Evolutionary conservation across 1,139 yeast species (phyloP), one percentile per base, ranked within the genome.

Genomic region (Scheffersomyces parashehatae): DNA sequence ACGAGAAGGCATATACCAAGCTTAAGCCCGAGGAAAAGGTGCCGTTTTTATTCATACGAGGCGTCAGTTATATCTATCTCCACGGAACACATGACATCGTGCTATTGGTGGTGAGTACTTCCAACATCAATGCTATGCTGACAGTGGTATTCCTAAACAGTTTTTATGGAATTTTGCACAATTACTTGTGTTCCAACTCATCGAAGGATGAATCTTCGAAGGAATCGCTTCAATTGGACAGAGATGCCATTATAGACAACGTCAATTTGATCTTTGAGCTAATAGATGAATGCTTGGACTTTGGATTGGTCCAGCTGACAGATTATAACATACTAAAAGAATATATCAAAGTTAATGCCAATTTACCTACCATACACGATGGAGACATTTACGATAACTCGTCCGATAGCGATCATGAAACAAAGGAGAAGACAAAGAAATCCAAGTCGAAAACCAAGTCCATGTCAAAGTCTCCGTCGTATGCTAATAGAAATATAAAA

Each of bases 221-320:
- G 31, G 29, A 34, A 32, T 20, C 28, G 29, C 37, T 9, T 29
- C 38, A 20, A 33, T 65, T 28, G 62, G 28, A 29, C 41, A 60
- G 60, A 37, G 78, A 74, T 37, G 47, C 59, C 4, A 60, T 74
- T 3, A 50, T 64, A n/a, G 79, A 74, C 46, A 74, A 73, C 48
- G 59, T 66, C 39, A 66, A 65, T 40, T 57, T 74, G 36, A 62
- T 74, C 9, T 69, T 67, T 43, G 79, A 74, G 49, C 55, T 74
- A 4, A 51, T 74, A 20, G 79, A 74, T 44, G 79, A 74, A 48
- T 73, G 78, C 51, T 63, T 74, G 62, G 79, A 74, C 48, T 65
- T 67, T 44, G 79, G 79, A 6, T 54, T 73, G 4, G 55, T 70
- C 11, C 79, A 74, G 48, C 59, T 67, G 43, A 71, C 79, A 1